These are phyloP conservation scores for Knufia petricola DNA, from an alignment of 2,329 filamentous ascomycete species.

Conservation along the genomic window DNA sequence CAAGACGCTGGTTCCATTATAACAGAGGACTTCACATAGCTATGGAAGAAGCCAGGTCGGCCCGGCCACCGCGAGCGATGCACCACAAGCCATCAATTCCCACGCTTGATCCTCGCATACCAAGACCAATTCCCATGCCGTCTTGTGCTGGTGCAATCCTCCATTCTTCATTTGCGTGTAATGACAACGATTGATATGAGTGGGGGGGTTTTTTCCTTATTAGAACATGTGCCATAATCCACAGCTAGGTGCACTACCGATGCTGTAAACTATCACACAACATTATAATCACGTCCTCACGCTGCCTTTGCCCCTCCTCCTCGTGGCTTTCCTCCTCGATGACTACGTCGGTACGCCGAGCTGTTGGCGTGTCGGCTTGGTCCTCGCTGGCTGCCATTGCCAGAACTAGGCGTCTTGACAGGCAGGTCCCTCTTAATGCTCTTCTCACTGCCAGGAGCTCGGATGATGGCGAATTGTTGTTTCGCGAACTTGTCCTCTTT, in stretches of 20 bases:
- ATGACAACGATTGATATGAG: too few relatives aligned
- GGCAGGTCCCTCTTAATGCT: constrained; percentile 20
- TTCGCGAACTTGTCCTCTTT: constrained; percentile 11
- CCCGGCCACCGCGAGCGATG: too few relatives aligned
- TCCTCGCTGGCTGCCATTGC: constrained; percentile 1
- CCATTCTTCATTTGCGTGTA: not conserved
- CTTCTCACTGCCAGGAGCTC: constrained; percentile 15
- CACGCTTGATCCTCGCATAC: not conserved
- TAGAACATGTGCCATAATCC: constrained; percentile 8
- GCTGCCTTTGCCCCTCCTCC: constrained; percentile 15
- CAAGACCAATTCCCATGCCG: not conserved
- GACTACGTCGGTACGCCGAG: constrained; percentile 1
- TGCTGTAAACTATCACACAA: constrained; percentile 9
- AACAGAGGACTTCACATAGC: not conserved
- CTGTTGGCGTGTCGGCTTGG: not conserved
- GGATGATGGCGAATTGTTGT: constrained; percentile 19
- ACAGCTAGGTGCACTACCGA: constrained; percentile 13
- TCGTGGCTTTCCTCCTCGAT: constrained; percentile 11
- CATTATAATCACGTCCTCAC: constrained; percentile 8
- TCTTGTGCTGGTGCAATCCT: not conserved
- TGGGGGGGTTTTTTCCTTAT: constrained; percentile 1
- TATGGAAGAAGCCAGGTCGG: not conserved
- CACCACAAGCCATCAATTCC: too few relatives aligned
- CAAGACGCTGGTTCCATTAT: not conserved
- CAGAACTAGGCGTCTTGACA: constrained; percentile 5